Evolutionary conservation across 495 filamentous ascomycete genomes (phyloP).

Genomic region (Hypomontagnella submonticulosa): DNA sequence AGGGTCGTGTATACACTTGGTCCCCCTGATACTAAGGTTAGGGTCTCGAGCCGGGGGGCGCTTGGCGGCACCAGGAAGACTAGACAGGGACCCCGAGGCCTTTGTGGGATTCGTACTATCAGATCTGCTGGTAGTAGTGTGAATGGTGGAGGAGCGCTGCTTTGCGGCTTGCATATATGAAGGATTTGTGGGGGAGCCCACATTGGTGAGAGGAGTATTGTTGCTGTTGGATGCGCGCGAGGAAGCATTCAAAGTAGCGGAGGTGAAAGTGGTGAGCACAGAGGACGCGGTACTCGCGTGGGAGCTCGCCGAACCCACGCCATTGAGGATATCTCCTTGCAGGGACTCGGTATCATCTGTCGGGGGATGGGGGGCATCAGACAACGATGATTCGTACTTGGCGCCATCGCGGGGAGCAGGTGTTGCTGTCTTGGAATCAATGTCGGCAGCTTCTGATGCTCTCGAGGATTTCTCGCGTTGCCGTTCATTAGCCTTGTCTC

Average conservation of each 20-base stretch:
- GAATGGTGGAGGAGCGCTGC: constrained; percentile 52
- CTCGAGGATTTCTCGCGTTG: constrained; percentile 54
- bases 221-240: constrained; percentile 62
- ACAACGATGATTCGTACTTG: constrained; percentile 51
- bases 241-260: constrained; percentile 60
- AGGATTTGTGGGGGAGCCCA: constrained; percentile 77
- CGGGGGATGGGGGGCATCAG: constrained; percentile 51
- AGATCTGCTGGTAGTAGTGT: constrained; percentile 41
- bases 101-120: constrained; percentile 42
- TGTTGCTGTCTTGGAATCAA: constrained; percentile 53
- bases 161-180: constrained; percentile 58
- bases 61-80: constrained; percentile 53
- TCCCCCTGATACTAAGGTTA: constrained; percentile 71
- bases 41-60: constrained; percentile 71
- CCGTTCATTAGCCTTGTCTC: constrained; percentile 66
- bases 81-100: constrained; percentile 35
- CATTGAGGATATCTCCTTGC: constrained; percentile 70
- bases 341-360: constrained; percentile 68
- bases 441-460: constrained; percentile 61
- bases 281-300: constrained; percentile 72
- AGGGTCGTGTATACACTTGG: constrained; percentile 79
- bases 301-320: constrained; percentile 73
- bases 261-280: constrained; percentile 67
- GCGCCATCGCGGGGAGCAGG: constrained; percentile 47
- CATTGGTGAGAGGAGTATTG: constrained; percentile 80